Evolutionary conservation across 495 filamentous ascomycete genomes (phyloP).

Genomic region (Talaromyces adpressus): DNA sequence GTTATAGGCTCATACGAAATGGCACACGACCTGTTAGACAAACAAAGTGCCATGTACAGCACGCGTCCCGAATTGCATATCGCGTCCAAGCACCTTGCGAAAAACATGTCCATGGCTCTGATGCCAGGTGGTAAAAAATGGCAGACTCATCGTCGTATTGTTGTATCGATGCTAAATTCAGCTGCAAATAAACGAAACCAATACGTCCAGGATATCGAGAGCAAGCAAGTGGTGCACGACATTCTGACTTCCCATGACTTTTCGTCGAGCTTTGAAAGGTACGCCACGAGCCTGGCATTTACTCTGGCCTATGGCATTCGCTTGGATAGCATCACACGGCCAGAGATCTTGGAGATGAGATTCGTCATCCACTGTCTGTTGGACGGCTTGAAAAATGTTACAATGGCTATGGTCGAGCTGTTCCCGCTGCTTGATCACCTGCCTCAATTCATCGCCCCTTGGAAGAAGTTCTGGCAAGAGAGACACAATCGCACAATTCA

Average conservation of each 20-base stretch:
- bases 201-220: slow-evolving; percentile 31
- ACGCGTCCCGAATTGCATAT: slow-evolving; percentile 39
- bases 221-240: slow-evolving; percentile 21
- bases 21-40: slow-evolving; percentile 53
- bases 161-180: slow-evolving; percentile 22
- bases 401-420: slow-evolving; percentile 15
- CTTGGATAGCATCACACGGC: slow-evolving; percentile 14
- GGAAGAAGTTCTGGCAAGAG: slow-evolving; percentile 11
- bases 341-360: slow-evolving; percentile 13
- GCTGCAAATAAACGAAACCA: slow-evolving; percentile 25
- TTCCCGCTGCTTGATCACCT: slow-evolving; percentile 24
- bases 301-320: slow-evolving; percentile 24
- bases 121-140: slow-evolving; percentile 35
- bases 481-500: neutral
- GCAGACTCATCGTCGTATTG: slow-evolving; percentile 29
- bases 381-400: neutral
- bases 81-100: neutral
- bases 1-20: slow-evolving; percentile 52
- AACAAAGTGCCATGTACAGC: slow-evolving; percentile 52
- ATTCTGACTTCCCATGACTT: slow-evolving; percentile 17
- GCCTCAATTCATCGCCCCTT: slow-evolving; percentile 16
- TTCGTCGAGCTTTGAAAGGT: slow-evolving; percentile 14
- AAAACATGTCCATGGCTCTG: slow-evolving; percentile 29
- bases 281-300: slow-evolving; percentile 16
- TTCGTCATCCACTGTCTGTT: slow-evolving; percentile 10